Conservation (phyloP, 441 rosid species). For the Populus trichocarpa region DNA sequence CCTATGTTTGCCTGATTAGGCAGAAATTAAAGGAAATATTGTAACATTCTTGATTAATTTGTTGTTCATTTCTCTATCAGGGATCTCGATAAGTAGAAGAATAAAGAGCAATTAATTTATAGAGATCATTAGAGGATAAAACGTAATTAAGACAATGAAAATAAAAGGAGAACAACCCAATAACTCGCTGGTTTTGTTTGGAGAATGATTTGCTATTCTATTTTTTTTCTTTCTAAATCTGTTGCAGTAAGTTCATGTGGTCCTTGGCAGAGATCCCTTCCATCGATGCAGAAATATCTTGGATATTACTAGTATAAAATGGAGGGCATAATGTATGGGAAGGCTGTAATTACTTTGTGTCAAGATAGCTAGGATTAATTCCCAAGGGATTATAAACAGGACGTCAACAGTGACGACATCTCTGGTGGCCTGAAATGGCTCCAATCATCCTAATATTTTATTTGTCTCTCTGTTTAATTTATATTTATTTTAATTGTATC, state of each 20-base stretch:
- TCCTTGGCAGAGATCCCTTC: not conserved
- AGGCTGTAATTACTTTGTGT: not conserved
- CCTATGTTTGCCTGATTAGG: not conserved
- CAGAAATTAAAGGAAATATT: not conserved
- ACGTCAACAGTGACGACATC: constrained; percentile 38
- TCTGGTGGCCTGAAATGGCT: not conserved
- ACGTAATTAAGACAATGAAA: not conserved
- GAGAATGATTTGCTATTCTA: too few relatives aligned
- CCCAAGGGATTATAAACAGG: not conserved
- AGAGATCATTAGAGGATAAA: not conserved
- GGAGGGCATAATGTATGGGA: not conserved
- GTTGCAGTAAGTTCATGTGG: not conserved
- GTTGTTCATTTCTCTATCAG: not conserved
- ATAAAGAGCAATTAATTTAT: not conserved
- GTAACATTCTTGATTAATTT: not conserved
- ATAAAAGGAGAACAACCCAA: too few relatives aligned
- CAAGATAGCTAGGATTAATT: not conserved
- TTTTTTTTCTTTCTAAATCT: too few relatives aligned
- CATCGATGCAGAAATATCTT: not conserved
- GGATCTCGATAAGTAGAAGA: not conserved
- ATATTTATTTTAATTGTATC: not conserved
- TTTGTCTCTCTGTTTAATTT: not conserved
- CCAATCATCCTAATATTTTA: not conserved
- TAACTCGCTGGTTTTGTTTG: too few relatives aligned
- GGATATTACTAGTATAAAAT: not conserved